phyloP scores from a whole-genome alignment of 345 rosid species.

The Syzygium aqueum region DNA sequence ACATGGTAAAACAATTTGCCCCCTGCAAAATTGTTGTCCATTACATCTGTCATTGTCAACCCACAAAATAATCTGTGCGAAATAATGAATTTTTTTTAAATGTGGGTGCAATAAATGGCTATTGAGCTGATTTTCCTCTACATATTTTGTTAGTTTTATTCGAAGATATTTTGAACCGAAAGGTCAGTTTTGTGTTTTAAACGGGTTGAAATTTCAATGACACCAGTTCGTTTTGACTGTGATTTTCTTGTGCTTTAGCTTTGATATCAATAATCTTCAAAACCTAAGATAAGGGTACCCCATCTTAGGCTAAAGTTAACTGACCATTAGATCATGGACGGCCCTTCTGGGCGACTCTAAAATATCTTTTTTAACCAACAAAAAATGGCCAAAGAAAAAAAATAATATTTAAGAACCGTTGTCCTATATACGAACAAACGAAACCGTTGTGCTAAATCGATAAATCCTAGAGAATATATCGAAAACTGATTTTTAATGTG shows the following conservation, averaged over 20 bases:
- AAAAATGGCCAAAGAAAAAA: neutral
- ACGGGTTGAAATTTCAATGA: too few species aligned
- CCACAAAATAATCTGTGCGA: neutral
- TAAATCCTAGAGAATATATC: too few species aligned
- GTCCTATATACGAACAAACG: neutral
- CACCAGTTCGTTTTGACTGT: accelerated
- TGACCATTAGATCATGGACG: neutral
- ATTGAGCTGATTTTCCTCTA: neutral
- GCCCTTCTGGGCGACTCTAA: neutral
- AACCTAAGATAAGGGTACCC: neutral
- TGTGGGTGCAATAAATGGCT: neutral
- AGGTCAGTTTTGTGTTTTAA: too few species aligned
- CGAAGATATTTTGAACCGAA: neutral
- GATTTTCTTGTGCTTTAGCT: neutral
- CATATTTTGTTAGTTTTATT: neutral
- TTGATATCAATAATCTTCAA: neutral
- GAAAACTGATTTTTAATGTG: neutral
- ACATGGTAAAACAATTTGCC: neutral
- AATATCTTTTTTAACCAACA: neutral
- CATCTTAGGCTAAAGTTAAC: neutral
- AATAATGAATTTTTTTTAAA: too few species aligned
- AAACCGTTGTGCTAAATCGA: neutral
- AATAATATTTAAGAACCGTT: neutral
- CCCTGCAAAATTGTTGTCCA: neutral
- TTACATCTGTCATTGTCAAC: neutral